A percentile compares a stretch with the other conserved stretches of the same genome.
These are phyloP conservation scores for Raffaelea ambrosiae DNA, from an alignment of 2,329 filamentous ascomycete species.

Conservation along the genomic window DNA sequence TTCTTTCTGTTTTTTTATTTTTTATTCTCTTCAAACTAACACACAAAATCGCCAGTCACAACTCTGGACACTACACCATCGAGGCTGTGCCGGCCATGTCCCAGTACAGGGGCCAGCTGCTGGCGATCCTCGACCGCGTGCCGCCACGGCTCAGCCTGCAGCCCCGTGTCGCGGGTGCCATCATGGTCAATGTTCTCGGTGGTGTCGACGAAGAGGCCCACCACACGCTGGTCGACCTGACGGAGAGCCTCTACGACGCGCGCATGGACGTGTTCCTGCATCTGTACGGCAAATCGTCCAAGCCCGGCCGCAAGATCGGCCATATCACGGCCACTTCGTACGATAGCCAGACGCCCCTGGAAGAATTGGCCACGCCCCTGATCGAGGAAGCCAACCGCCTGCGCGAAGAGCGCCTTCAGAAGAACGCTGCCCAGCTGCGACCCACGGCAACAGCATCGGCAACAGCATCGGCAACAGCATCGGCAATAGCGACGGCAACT, in stretches of 20 bases:
- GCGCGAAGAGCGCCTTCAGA: conserved; percentile 41
- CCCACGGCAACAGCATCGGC: no score
- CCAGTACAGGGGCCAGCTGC: conserved; percentile 86
- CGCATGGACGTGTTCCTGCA: conserved; percentile 57
- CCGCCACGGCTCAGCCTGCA: conserved; percentile 45
- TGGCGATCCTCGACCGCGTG: conserved; percentile 63
- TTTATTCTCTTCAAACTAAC: no score
- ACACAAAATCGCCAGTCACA: conserved; percentile 54
- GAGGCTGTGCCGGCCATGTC: conserved; percentile 68
- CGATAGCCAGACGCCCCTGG: conserved; percentile 48
- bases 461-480: conserved; percentile 1
- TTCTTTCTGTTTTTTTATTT: no score
- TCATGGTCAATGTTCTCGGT: conserved; percentile 77
- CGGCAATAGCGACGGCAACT: neutral
- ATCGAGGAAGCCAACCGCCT: conserved; percentile 56
- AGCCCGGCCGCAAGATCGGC: conserved; percentile 87
- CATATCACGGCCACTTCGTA: conserved; percentile 71
- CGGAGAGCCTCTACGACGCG: conserved; percentile 32
- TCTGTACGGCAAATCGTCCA: conserved; percentile 84
- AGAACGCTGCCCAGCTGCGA: conserved; percentile 28
- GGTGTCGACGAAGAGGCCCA: conserved; percentile 60
- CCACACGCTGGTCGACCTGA: conserved; percentile 35
- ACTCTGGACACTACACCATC: conserved; percentile 92
- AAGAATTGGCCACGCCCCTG: conserved; percentile 54
- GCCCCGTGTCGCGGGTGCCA: conserved; percentile 52